Conservation (phyloP, 371 early-diverging fungal genomes). For the Aphelidium insulamus region DNA sequence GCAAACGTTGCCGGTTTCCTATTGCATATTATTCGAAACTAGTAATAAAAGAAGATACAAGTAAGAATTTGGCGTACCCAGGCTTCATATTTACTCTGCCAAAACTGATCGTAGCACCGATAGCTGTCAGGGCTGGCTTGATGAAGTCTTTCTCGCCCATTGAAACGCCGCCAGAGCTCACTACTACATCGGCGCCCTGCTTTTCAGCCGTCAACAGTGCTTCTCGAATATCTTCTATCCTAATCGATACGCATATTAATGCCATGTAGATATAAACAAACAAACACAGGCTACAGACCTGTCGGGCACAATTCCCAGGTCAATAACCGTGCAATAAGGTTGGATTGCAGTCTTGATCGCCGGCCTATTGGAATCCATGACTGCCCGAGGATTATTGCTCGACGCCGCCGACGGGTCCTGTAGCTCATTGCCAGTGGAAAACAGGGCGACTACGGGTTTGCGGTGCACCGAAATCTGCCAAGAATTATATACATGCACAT, state of each 20-base stretch:
- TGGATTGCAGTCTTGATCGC: too few relatives aligned
- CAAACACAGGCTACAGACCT: constrained; percentile 8
- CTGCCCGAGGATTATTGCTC: too few relatives aligned
- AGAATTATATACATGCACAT: too few relatives aligned
- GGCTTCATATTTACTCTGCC: constrained; percentile 84
- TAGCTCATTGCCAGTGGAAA: constrained; percentile 79
- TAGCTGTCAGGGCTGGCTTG: constrained; percentile 51
- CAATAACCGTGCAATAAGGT: too few relatives aligned
- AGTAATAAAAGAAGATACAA: neutral
- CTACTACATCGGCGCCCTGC: constrained; percentile 38
- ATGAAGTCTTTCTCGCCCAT: constrained; percentile 87
- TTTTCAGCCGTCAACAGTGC: constrained; percentile 23
- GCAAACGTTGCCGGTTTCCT: constrained; percentile 87
- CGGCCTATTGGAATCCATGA: too few relatives aligned
- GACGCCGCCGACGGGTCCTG: too few relatives aligned
- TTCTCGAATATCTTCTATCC: constrained; percentile 24
- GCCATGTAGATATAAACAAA: neutral
- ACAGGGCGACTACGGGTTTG: constrained; percentile 48
- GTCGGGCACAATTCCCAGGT: constrained; percentile 55
- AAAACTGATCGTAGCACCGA: constrained; percentile 56
- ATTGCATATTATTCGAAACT: neutral
- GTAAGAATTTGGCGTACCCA: constrained; percentile 19
- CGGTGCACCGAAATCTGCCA: constrained; percentile 35
- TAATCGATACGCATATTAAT: constrained; percentile 3
- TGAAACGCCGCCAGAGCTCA: constrained; percentile 80